Conservation (phyloP, 2,329 filamentous ascomycete genomes). For the Beauveria rudraprayagi region DNA sequence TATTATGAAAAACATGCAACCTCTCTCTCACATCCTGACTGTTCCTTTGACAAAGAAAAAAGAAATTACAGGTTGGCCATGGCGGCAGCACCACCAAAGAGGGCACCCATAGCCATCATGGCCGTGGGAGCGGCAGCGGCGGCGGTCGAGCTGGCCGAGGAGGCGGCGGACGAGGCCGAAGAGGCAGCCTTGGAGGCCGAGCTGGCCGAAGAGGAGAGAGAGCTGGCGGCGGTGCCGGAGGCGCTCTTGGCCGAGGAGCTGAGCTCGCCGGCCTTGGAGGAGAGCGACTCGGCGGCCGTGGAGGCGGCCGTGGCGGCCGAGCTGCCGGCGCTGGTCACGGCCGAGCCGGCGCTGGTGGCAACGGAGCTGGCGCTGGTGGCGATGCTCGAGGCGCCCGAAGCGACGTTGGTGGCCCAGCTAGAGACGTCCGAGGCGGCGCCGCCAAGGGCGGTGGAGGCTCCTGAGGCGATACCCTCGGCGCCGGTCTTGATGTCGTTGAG, state of each 20-base stretch:
- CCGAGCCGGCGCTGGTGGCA: conserved; percentile 11
- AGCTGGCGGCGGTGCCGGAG: conserved; percentile 12
- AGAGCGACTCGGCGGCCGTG: conserved; percentile 15
- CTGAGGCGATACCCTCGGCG: conserved; percentile 6
- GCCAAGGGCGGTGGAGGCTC: conserved; percentile 5
- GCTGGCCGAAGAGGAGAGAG: conserved; percentile 14
- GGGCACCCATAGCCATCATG: conserved; percentile 36
- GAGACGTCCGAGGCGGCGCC: too few relatives aligned
- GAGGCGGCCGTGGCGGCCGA: conserved; percentile 13
- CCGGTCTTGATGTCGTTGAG: conserved; percentile 14
- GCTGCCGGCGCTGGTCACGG: conserved; percentile 7
- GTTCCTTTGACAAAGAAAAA: not conserved
- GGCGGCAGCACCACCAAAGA: conserved; percentile 39
- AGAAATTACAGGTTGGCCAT: conserved; percentile 34
- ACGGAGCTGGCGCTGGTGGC: conserved; percentile 12
- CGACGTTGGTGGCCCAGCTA: too few relatives aligned
- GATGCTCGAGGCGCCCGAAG: conserved; percentile 6
- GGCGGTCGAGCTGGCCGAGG: not conserved
- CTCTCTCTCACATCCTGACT: not conserved
- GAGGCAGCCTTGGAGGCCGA: conserved; percentile 13
- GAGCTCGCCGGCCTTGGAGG: conserved; percentile 15
- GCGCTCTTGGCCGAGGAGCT: conserved; percentile 6
- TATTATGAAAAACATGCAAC: not conserved
- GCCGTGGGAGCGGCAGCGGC: conserved; percentile 31
- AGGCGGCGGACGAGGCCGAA: conserved; percentile 15